Evolutionary conservation across 2,329 filamentous ascomycete genomes (phyloP).

Genomic region (Trichothecium roseum): DNA sequence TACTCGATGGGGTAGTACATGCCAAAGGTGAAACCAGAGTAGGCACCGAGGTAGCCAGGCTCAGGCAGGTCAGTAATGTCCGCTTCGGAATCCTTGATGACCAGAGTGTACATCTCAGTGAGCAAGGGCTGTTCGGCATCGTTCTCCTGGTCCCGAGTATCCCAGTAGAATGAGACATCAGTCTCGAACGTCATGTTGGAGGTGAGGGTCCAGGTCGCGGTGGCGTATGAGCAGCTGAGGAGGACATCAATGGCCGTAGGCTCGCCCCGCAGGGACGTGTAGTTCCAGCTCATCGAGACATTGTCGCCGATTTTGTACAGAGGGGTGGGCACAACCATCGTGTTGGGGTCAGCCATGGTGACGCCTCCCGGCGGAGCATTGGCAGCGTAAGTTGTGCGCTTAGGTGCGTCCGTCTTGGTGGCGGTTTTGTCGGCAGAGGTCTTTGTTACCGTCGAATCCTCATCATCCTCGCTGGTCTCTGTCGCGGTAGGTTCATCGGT

Average conservation of each 20-base stretch:
- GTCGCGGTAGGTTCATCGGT: slow-evolving; percentile 8
- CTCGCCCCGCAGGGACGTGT: slow-evolving; percentile 46
- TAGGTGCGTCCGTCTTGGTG: slow-evolving; percentile 10
- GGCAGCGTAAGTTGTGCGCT: slow-evolving; percentile 30
- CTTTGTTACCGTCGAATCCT: slow-evolving; percentile 11
- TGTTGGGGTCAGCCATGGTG: slow-evolving; percentile 40
- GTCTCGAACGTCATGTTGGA: slow-evolving; percentile 50
- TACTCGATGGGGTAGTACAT: slow-evolving; percentile 45
- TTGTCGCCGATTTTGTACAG: slow-evolving; percentile 51
- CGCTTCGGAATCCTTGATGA: slow-evolving; percentile 49
- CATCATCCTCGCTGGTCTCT: slow-evolving; percentile 17
- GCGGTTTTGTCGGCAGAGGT: slow-evolving; percentile 13
- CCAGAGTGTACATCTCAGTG: slow-evolving; percentile 47
- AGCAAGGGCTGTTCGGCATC: slow-evolving; percentile 35
- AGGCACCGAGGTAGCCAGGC: slow-evolving; percentile 44
- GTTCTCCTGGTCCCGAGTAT: slow-evolving; percentile 40
- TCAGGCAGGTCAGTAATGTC: slow-evolving; percentile 37
- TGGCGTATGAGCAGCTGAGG: slow-evolving; percentile 41
- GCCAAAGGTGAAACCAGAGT: slow-evolving; percentile 41
- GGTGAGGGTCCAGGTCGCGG: slow-evolving; percentile 49
- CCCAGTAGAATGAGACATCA: slow-evolving; percentile 44
- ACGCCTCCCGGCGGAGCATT: slow-evolving; percentile 39
- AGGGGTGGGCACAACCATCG: slow-evolving; percentile 29
- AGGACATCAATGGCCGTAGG: slow-evolving; percentile 52
- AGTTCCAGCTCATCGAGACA: slow-evolving; percentile 55